Evolutionary conservation across 305 asterid species (phyloP), one percentile per base, ranked within the genome.

Genomic region (Nicotiana rustica): DNA sequence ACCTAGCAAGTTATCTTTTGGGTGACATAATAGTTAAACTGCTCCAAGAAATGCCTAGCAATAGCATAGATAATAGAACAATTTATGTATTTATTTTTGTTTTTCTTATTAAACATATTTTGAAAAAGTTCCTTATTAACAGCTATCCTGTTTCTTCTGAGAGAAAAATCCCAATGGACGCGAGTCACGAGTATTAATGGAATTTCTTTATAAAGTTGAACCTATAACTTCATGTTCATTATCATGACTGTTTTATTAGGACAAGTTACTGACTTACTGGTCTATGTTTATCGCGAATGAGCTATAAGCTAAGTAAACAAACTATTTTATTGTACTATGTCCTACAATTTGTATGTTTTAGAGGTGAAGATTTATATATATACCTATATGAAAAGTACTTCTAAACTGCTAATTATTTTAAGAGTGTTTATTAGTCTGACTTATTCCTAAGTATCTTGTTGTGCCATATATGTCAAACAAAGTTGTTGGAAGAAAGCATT

Each of bases 331-430:
- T 6, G 7, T 38, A 38, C 44, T 38, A 36, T 5, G 17, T 52
- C 59, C 15, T 52, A 13, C 59, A 52, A 13, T 52, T 13, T 52
- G 9, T 38, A 52, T 52, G 59, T 52, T 52, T 12, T 52, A 52
- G 6, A 13, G 59, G 59, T 3, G 14, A 36, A 49, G 57, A 10
- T 49, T 49, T 52, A 52, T 52, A 52, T 12, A 12, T 2, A 49
- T 10, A 49, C 1, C 4, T 13, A 52, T 13, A 13, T 52, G 59
- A 52, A 52, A 13, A 33, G 47, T 38, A 38, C 44, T 14, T 67
- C 10, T 67, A 44, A 33, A 67, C 21, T 33, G 49, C 73, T 33
- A 67, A 67, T 67, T 47, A 67, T 31, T 67, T 67, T 67, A 67
- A 67, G 47, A 67, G 47, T 67, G 19, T 0, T 73, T 12, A 73